Evolutionary conservation across 306 rosid genomes (phyloP).

Genomic region (Trichosanthes truncata): DNA sequence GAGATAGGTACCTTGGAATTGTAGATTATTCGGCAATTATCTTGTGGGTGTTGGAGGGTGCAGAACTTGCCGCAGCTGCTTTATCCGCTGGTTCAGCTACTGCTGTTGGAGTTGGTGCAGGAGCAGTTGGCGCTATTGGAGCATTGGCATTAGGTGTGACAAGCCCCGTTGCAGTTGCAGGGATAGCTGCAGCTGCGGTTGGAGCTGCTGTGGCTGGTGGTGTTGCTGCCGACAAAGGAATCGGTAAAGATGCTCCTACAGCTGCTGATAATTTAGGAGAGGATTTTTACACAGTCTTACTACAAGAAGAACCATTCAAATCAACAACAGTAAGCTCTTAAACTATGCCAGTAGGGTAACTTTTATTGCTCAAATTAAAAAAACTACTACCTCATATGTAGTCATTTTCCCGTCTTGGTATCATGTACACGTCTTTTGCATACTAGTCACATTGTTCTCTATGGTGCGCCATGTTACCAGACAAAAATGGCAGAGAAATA

Average conservation of each 20-base stretch:
- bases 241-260: conserved; percentile 62
- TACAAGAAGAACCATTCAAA: conserved; percentile 90
- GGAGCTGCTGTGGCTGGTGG: conserved; percentile 90
- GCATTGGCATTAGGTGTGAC: conserved; percentile 74
- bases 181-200: conserved; percentile 82
- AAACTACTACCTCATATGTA: neutral
- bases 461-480: neutral
- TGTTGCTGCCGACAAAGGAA: conserved; percentile 42
- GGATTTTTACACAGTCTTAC: conserved; percentile 72
- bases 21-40: conserved; percentile 71
- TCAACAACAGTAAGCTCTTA: conserved; percentile 67
- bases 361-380: neutral
- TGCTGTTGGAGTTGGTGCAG: conserved; percentile 80
- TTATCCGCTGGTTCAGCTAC: conserved; percentile 72
- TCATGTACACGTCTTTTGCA: neutral
- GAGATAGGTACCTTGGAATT: conserved; percentile 68
- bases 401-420: neutral
- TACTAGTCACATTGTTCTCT: neutral
- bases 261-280: conserved; percentile 65
- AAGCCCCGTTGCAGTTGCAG: conserved; percentile 76
- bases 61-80: conserved; percentile 78
- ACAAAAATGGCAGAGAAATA: neutral
- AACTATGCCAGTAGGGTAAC: neutral
- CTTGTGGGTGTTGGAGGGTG: conserved; percentile 91
- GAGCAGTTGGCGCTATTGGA: conserved; percentile 72